Base-by-base conservation (phyloP, 2,329 filamentous ascomycete genomes). In the Clonostachys chloroleuca region DNA sequence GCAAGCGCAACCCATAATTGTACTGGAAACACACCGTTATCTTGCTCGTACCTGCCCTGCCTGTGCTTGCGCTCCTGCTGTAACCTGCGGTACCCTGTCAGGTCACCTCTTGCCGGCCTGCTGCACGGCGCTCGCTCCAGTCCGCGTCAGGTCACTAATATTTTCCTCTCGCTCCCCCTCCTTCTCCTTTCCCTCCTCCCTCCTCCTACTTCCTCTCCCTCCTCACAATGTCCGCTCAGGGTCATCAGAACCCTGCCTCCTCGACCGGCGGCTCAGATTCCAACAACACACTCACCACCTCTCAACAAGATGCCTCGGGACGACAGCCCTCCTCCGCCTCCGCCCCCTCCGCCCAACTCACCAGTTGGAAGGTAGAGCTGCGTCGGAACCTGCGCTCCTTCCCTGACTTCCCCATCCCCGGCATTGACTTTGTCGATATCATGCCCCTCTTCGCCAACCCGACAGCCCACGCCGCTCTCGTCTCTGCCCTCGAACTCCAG, bases 381-480 rank as follows among this genome's bases (percentile, higher is more conserved):
- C 71, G 84, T 63, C 70, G 73, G 56, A 81, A 86, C 50, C 81
- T 97, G 58, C 88, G 89, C 69, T 85, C 91, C 67, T 95, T 90
- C 73, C 83, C 84, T 61, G 90, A 97, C 77, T 97, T 96, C 74
- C 92, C 92, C 50, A 85, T 87, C 55, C 84, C 87, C 42, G 92
- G 94, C 67, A 92, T 99, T 64, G 79, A 95, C 61, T 99, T 99
- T 71, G 90, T 96, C 74, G 94, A 99, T 66, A 97, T 99, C 71
- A 86, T 99, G 69, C 94, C 94, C 51, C 86, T 97, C 64, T 97
- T 99, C 76, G 84, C 89, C 65, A 80, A 90, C 62, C 83, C 85
- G 47, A 63, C 67, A 45, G 77, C 88, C 51, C 92, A 96, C 72
- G 76, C 80, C 56, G 78, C 83, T 47, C 85, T 99, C 49, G 76